These are phyloP conservation scores for Jackrogersella minutella DNA, from an alignment of 495 filamentous ascomycete species.

Conservation along the genomic window DNA sequence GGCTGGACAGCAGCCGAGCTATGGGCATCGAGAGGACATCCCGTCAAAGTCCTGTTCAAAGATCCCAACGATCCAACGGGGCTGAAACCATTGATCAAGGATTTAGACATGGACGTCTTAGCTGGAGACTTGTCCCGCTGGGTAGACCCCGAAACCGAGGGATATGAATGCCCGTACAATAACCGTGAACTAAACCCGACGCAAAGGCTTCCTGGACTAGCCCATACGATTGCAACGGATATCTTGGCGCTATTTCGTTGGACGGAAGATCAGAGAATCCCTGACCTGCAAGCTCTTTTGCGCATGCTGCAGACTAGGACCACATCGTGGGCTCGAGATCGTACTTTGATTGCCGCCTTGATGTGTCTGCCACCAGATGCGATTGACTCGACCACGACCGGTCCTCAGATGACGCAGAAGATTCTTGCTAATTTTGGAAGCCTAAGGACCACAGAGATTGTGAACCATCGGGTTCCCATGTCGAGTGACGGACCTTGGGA, in stretches of 20 bases:
- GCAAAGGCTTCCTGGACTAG: neutral
- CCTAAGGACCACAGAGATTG: slow-evolving; percentile 4
- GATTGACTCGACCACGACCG: slow-evolving; percentile 1
- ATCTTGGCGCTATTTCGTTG: neutral
- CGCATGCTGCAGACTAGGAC: slow-evolving; percentile 2
- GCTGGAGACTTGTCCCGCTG: neutral
- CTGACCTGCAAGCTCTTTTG: slow-evolving; percentile 2
- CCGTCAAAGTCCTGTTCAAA: slow-evolving; percentile 48
- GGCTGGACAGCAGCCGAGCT: slow-evolving; percentile 48
- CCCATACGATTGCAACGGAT: slow-evolving; percentile 4
- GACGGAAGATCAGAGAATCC: neutral
- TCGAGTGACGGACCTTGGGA: slow-evolving; percentile 1
- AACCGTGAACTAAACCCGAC: neutral
- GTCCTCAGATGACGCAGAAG: slow-evolving; percentile 5
- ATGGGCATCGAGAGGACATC: slow-evolving; percentile 28
- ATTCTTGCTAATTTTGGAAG: slow-evolving; percentile 8
- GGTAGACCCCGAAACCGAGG: neutral
- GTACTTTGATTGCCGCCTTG: neutral
- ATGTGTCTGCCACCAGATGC: neutral
- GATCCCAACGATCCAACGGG: slow-evolving; percentile 5
- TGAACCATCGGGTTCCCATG: slow-evolving; percentile 2
- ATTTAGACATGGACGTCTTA: slow-evolving; percentile 43
- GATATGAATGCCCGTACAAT: neutral
- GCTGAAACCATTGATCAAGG: slow-evolving; percentile 37
- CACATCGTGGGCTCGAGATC: slow-evolving; percentile 5